phyloP scores from a whole-genome alignment of 495 filamentous ascomycete species.

The Entonaema liquescens region DNA sequence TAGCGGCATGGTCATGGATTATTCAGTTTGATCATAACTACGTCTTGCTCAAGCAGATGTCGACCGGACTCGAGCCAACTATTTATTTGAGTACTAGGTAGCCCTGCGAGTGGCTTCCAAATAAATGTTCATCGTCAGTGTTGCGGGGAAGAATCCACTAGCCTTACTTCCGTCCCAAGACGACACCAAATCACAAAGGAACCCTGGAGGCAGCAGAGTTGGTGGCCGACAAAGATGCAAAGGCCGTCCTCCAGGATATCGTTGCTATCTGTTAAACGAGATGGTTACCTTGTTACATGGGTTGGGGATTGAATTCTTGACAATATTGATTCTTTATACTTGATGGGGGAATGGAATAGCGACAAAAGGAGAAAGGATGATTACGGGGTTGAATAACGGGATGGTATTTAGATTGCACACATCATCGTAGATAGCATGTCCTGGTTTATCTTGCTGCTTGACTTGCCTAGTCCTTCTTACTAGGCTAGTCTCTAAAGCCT shows the following conservation, averaged over 20 bases:
- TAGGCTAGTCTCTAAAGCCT: constrained; percentile 26
- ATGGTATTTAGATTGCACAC: constrained; percentile 31
- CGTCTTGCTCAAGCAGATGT: not conserved
- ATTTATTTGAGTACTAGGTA: not conserved
- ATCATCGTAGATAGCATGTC: constrained; percentile 40
- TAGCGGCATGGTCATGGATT: constrained; percentile 4
- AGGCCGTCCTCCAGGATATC: not conserved
- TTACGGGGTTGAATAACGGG: constrained; percentile 1
- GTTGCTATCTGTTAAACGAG: not conserved
- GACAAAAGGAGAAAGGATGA: not conserved
- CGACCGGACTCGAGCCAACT: not conserved
- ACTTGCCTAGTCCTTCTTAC: constrained; percentile 26
- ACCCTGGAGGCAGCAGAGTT: not conserved
- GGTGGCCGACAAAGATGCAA: not conserved
- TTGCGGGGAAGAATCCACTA: not conserved
- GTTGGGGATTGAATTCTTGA: not conserved
- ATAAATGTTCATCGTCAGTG: constrained; percentile 2
- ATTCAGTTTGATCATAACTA: constrained; percentile 1
- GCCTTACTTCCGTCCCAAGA: constrained; percentile 5
- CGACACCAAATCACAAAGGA: not conserved
- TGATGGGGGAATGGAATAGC: constrained; percentile 7
- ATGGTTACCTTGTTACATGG: not conserved
- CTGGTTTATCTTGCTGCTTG: constrained; percentile 30
- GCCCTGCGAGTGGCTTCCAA: not conserved
- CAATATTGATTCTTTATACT: constrained; percentile 1